Evolutionary conservation across 2,329 filamentous ascomycete species (phyloP).

Genomic region (Tolypocladium pustulatum): DNA sequence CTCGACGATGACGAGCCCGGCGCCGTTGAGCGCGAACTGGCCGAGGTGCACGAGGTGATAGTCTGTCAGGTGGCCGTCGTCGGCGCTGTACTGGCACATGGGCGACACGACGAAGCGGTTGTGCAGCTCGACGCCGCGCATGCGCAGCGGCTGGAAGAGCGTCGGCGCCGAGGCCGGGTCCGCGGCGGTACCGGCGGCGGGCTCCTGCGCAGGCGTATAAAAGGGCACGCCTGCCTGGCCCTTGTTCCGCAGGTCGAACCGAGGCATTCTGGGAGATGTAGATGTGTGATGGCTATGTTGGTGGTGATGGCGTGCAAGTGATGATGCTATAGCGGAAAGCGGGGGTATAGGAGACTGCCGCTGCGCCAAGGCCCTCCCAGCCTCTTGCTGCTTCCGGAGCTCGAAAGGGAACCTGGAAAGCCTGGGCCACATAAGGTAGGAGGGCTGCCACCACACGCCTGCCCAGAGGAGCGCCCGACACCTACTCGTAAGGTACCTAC

Average conservation of each 20-base stretch:
- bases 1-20: constrained; percentile 65
- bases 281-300: not conserved
- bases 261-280: not conserved
- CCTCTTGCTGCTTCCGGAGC: not conserved
- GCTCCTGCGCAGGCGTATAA: constrained; percentile 44
- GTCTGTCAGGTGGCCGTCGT: constrained; percentile 59
- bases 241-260: constrained; percentile 18
- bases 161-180: constrained; percentile 33
- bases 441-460: too few relatives aligned
- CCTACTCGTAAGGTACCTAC: too few relatives aligned
- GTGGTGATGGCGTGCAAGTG: not conserved
- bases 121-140: constrained; percentile 39
- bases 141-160: constrained; percentile 44
- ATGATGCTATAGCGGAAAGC: not conserved
- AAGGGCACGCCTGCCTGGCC: constrained; percentile 35
- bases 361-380: not conserved
- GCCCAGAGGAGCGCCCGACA: too few relatives aligned
- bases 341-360: not conserved
- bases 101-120: constrained; percentile 50
- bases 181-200: constrained; percentile 37
- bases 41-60: constrained; percentile 80
- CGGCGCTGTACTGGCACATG: constrained; percentile 51
- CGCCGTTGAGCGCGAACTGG: constrained; percentile 65
- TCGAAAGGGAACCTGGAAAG: not conserved
- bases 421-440: too few relatives aligned